Percentiles rank a stretch among this genome's conserved stretches.
These are phyloP conservation scores for Escovopsis weberi DNA, from an alignment of 2,329 filamentous ascomycete genomes.

Conservation along the genomic window DNA sequence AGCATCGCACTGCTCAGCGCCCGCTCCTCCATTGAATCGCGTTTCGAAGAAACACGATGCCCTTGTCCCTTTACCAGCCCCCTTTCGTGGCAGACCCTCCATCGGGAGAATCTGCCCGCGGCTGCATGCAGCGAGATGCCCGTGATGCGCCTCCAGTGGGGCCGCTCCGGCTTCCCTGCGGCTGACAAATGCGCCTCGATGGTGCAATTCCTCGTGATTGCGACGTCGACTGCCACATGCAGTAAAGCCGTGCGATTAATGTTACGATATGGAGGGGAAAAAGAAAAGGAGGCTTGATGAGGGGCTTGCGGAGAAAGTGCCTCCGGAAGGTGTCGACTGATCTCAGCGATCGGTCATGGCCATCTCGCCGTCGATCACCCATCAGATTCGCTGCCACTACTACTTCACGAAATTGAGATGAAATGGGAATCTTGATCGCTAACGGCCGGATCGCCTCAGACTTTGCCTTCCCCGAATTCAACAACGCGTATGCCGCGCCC, in stretches of 20 bases:
- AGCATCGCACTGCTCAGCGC: no score
- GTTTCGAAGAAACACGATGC: not conserved
- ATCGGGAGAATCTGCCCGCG: conserved; percentile 4
- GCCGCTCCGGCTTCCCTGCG: conserved; percentile 9
- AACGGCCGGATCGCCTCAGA: conserved; percentile 30
- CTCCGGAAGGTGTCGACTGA: not conserved
- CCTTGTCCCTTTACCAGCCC: not conserved
- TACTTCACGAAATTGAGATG: not conserved
- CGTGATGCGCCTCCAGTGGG: conserved; percentile 8
- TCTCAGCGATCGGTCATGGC: conserved; percentile 1
- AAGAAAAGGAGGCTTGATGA: no score
- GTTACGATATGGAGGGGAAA: not conserved
- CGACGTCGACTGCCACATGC: conserved; percentile 1
- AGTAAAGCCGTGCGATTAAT: not conserved
- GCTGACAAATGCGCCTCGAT: conserved; percentile 35
- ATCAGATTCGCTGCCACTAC: not conserved
- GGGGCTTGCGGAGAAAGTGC: no score
- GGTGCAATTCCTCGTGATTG: conserved; percentile 49
- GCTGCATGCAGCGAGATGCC: conserved; percentile 11
- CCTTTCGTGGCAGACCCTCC: no score
- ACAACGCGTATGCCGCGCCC: conserved; percentile 34
- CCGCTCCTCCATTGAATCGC: no score
- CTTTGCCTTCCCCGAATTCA: conserved; percentile 42
- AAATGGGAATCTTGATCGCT: not conserved
- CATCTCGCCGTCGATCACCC: not conserved